Base-by-base conservation (phyloP, 148 eudicot species). In the Vaccinium vitisidaea region DNA sequence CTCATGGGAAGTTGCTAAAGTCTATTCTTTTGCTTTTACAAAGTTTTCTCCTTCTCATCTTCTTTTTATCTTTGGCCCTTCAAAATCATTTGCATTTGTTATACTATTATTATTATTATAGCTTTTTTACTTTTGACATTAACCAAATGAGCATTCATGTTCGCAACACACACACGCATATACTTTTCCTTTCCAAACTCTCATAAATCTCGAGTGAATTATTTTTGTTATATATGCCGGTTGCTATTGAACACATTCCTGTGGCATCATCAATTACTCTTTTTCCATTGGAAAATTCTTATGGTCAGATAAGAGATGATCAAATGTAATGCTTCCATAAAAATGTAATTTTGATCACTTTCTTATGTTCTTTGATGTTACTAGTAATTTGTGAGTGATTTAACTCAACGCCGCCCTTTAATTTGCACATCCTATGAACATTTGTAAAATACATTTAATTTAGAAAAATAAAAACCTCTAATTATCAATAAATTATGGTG, bases 11-110 rank as follows among this genome's bases (percentile, higher is more conserved):
- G 74, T 69, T 69, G 74, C 74, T 0, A 69, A 69, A 27, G 74
- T 69, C 74, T 69, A 32, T 13, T 69, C 74, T 69, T 69, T 69
- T 27, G 74, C 74, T 69, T 69, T 69, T 25, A 30, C 74, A 69
- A 69, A 69, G 74, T 69, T 69, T 27, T 69, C 74, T 27, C 39
- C 36, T 69, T 69, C 74, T 12, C 39, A 13, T 69, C 74, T 13
- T 1, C 27, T 14, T 25, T 67, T 69, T 69, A 27, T 69, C 36
- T 69, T 1, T 12, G 18, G 55, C 11, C 54, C 3, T 43, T 43
- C 46, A 43, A 43, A 43, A 36, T 36, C 39, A 36, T 36, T 36
- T 36, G 39, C 39, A 36, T 36, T 36, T 43, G 46, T 43, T 43
- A 43, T 43, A 43, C 6, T 43, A 43, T 5, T 43, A 36, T 36